Percentiles rank a stretch among this genome's conserved stretches.
These are phyloP conservation scores for Raffaelea ambrosiae DNA, from an alignment of 2,329 filamentous ascomycete species.

Conservation along the genomic window DNA sequence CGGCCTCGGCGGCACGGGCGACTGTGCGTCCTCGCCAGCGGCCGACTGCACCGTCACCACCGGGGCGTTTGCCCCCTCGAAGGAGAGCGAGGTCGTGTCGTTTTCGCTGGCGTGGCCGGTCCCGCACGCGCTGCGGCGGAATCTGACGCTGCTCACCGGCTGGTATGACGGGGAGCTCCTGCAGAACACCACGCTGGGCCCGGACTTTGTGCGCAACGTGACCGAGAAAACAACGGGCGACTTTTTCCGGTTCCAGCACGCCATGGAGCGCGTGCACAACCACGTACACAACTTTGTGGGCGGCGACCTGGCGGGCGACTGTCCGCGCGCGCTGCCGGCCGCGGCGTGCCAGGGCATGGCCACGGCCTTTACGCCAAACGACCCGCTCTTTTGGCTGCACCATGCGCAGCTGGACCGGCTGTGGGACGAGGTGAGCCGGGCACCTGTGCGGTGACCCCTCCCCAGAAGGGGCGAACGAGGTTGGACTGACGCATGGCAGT, in stretches of 20 bases:
- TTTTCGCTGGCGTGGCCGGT: slow-evolving; percentile 1
- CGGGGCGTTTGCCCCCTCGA: not conserved
- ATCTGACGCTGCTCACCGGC: slow-evolving; percentile 1
- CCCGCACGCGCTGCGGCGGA: not conserved
- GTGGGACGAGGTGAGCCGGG: not conserved
- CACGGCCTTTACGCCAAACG: not conserved
- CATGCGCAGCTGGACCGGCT: slow-evolving; percentile 1
- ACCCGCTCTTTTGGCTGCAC: slow-evolving; percentile 2
- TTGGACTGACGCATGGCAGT: not conserved
- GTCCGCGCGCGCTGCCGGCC: not conserved
- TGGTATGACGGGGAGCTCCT: not conserved
- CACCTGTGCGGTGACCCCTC: not conserved
- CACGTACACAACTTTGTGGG: slow-evolving; percentile 2
- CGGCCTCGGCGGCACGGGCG: not conserved
- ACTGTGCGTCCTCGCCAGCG: slow-evolving; percentile 1
- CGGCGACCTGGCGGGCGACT: not conserved
- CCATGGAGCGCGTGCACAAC: not conserved
- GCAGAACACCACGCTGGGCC: not conserved
- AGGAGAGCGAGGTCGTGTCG: not conserved
- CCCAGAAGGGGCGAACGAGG: too few species aligned
- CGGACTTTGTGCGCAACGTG: not conserved
- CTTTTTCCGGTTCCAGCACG: slow-evolving; percentile 2
- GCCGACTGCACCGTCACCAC: slow-evolving; percentile 3
- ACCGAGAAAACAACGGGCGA: slow-evolving; percentile 1
- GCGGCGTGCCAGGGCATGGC: not conserved